These are phyloP conservation scores for Solanum sejunctum DNA, from an alignment of 257 asterid genomes.

Conservation along the genomic window DNA sequence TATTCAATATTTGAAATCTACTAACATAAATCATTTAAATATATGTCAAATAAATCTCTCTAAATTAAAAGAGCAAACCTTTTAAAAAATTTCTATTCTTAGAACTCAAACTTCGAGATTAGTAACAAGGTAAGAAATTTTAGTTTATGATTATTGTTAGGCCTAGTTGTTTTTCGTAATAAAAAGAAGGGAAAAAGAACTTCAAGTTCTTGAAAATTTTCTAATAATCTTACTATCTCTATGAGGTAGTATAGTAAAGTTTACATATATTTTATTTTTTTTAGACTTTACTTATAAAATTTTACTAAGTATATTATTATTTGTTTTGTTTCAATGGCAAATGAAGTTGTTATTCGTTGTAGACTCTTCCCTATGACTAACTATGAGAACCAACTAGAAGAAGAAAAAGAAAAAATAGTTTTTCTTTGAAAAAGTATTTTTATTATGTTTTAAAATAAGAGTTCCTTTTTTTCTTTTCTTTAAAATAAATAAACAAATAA, in stretches of 20 bases:
- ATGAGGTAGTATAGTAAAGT: too few species aligned
- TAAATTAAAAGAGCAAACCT: neutral
- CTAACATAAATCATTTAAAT: neutral
- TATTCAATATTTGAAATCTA: neutral
- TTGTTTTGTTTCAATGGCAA: neutral
- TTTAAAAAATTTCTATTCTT: rapidly evolving
- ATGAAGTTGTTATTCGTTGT: neutral
- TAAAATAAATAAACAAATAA: too few species aligned
- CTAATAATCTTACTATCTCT: too few species aligned
- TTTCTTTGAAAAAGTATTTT: neutral
- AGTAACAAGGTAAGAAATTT: rapidly evolving
- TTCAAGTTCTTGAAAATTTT: neutral
- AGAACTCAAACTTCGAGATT: rapidly evolving
- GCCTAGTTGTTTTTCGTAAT: neutral
- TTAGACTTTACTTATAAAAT: too few species aligned
- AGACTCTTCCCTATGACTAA: neutral
- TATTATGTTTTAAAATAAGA: too few species aligned
- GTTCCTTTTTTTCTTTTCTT: too few species aligned
- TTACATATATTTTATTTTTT: too few species aligned
- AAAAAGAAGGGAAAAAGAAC: neutral
- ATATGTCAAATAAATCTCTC: neutral
- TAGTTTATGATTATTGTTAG: neutral
- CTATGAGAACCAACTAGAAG: neutral
- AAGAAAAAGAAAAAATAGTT: neutral
- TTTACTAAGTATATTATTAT: neutral